A percentile compares a stretch with the other conserved stretches of the same genome.
phyloP scores from a whole-genome alignment of 176 grass and related monocot genomes.

The Rhipidocladum racemiflorum region DNA sequence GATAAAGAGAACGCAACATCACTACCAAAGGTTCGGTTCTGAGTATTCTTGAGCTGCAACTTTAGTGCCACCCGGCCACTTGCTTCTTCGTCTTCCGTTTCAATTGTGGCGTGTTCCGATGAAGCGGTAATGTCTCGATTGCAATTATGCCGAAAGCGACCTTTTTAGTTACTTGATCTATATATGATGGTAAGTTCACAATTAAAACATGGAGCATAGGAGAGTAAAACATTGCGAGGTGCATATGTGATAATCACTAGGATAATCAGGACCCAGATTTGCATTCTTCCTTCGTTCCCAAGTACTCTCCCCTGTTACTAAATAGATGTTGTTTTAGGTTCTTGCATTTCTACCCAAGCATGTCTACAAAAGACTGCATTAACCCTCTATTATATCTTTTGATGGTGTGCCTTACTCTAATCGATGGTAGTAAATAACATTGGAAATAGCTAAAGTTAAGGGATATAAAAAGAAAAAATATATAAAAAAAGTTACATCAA shows the following conservation, averaged over 20 bases:
- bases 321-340: too few relatives aligned
- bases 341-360: too few relatives aligned
- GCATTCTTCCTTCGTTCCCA: too few relatives aligned
- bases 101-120: neutral
- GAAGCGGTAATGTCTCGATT: neutral
- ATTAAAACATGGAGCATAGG: neutral
- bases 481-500: too few relatives aligned
- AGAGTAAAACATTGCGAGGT: neutral
- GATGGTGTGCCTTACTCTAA: too few relatives aligned
- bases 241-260: neutral
- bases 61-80: conserved; percentile 2
- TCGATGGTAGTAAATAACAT: too few relatives aligned
- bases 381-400: too few relatives aligned
- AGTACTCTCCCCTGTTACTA: neutral
- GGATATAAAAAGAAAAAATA: too few relatives aligned
- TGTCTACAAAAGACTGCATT: too few relatives aligned
- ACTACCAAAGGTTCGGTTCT: neutral
- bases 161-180: neutral
- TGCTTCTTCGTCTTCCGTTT: neutral
- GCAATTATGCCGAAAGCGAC: neutral
- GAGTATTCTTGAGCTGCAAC: neutral
- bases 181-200: neutral
- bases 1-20: neutral
- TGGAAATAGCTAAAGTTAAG: too few relatives aligned
- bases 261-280: neutral